Conservation (phyloP, 1,284 basidiomycete species). For the Cutaneotrichosporon spelunceum region DNA sequence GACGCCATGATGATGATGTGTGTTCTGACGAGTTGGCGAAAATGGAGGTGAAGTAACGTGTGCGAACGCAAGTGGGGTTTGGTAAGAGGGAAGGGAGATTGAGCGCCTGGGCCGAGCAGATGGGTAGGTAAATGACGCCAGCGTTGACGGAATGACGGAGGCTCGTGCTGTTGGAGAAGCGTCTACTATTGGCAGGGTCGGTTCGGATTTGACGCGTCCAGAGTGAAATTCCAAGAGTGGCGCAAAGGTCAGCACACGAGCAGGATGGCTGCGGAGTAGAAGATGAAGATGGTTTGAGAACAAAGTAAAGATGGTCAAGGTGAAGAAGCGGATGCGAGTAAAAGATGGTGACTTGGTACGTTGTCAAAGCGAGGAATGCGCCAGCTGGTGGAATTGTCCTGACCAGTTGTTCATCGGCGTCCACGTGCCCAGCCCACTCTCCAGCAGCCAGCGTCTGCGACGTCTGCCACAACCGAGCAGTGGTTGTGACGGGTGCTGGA, state of each 20-base stretch:
- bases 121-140: neutral
- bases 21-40: neutral
- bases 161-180: neutral
- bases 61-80: neutral
- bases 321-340: neutral
- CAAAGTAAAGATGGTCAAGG: neutral
- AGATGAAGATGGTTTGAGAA: neutral
- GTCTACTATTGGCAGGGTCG: neutral
- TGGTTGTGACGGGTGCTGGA: neutral
- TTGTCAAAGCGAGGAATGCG: constrained; percentile 1
- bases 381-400: neutral
- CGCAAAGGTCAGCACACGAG: neutral
- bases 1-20: neutral
- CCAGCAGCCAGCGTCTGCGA: neutral
- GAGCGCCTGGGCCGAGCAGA: neutral
- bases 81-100: neutral
- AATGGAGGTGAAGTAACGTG: neutral
- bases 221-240: neutral
- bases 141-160: neutral
- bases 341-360: neutral
- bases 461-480: neutral
- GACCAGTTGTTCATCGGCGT: neutral
- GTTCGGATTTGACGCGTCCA: neutral
- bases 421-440: neutral
- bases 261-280: neutral